A percentile compares a stretch with the other conserved stretches of the same genome.
Conservation (phyloP, 2,329 filamentous ascomycete genomes). For the Shiraia bambusicola region DNA sequence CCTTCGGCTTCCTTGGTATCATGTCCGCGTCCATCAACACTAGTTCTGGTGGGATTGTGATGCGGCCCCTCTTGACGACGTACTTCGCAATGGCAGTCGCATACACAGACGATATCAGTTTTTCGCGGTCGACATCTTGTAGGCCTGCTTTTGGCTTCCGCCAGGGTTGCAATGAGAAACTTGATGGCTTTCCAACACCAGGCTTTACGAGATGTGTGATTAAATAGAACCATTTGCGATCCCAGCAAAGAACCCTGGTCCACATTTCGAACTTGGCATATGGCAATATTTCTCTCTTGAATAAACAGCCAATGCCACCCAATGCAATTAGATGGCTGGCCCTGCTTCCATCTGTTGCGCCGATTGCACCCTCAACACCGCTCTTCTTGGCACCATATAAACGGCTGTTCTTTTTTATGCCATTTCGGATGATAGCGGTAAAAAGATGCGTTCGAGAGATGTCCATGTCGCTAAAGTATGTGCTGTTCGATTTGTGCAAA, state of each 20-base stretch:
- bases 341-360: constrained; percentile 20
- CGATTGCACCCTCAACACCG: constrained; percentile 16
- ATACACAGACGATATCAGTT: constrained; percentile 48
- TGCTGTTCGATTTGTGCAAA: constrained; percentile 9
- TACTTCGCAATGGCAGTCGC: constrained; percentile 54
- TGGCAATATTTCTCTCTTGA: constrained; percentile 51
- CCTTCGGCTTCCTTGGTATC: constrained; percentile 71
- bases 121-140: constrained; percentile 31
- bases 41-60: constrained; percentile 81
- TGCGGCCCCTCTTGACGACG: constrained; percentile 58
- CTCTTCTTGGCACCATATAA: constrained; percentile 24
- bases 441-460: constrained; percentile 79
- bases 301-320: constrained; percentile 51
- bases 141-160: constrained; percentile 26
- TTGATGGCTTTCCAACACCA: constrained; percentile 45
- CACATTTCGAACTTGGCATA: constrained; percentile 51
- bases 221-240: constrained; percentile 54
- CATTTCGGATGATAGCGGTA: constrained; percentile 53
- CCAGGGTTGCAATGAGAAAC: constrained; percentile 52
- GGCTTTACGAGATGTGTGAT: constrained; percentile 52
- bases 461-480: constrained; percentile 49
- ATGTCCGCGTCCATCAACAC: constrained; percentile 71
- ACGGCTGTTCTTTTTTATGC: constrained; percentile 41
- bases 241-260: constrained; percentile 52
- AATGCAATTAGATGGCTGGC: constrained; percentile 46